Conservation (phyloP, 495 filamentous ascomycete species). For the Penicillium egyptiacum region DNA sequence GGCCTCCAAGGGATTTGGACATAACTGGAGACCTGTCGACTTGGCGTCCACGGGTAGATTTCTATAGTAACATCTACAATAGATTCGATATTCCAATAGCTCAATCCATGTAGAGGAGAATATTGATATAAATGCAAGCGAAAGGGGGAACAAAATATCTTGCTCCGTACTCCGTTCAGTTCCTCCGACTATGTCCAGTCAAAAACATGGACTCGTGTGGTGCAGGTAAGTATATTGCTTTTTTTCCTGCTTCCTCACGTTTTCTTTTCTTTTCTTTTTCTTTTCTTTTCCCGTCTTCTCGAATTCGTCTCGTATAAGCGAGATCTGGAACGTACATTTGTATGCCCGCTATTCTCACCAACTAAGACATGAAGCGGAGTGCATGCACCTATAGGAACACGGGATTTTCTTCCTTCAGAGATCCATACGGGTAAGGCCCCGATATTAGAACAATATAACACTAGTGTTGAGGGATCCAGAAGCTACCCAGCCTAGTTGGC, state of each 20-base stretch:
- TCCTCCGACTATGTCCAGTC: background rate
- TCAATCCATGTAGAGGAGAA: background rate
- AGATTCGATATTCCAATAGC: background rate
- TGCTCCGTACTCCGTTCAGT: background rate
- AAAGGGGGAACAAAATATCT: background rate
- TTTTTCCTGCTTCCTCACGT: background rate
- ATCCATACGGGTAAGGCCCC: background rate
- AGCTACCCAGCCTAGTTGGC: background rate
- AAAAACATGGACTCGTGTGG: background rate
- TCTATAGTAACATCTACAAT: background rate
- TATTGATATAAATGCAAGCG: background rate
- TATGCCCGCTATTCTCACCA: background rate
- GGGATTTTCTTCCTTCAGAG: background rate
- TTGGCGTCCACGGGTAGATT: slow-evolving; percentile 1
- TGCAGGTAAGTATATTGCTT: background rate
- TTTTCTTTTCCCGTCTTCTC: background rate
- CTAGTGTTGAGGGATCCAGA: background rate
- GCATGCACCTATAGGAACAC: background rate
- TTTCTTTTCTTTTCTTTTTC: background rate
- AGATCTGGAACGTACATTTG: slow-evolving; percentile 10
- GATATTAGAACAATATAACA: background rate
- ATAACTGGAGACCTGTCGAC: slow-evolving; percentile 9
- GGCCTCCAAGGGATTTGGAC: slow-evolving; percentile 8
- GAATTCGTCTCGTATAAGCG: background rate
- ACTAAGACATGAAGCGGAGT: background rate